Evolutionary conservation across 257 asterid species (phyloP).

Genomic region (Hygrophila difformis): DNA sequence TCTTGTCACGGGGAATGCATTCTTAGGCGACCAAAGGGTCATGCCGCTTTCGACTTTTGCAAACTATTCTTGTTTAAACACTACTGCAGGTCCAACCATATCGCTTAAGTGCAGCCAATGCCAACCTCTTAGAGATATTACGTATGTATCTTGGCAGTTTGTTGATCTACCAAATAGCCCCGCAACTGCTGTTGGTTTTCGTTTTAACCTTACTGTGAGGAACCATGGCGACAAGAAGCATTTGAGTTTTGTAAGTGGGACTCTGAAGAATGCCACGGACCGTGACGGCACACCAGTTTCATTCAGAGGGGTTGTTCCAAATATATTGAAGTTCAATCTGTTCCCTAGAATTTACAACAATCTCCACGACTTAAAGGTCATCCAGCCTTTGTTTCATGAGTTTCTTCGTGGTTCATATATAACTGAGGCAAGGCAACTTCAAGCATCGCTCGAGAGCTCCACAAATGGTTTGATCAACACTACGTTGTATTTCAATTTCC

Average conservation of each 20-base stretch:
- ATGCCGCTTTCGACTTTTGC: conserved; percentile 64
- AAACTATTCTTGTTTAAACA: conserved; percentile 74
- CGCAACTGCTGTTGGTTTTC: conserved; percentile 84
- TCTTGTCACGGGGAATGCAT: conserved; percentile 56
- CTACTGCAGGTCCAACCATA: conserved; percentile 75
- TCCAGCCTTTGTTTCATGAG: conserved; percentile 89
- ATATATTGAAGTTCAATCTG: conserved; percentile 73
- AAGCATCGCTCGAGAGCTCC: conserved; percentile 57
- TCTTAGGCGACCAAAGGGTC: conserved; percentile 48
- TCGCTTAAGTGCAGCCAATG: conserved; percentile 58
- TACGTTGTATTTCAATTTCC: conserved; percentile 71
- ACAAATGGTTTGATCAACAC: conserved; percentile 66
- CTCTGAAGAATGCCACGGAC: conserved; percentile 45
- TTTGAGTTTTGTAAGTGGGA: conserved; percentile 81
- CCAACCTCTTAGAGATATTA: conserved; percentile 43
- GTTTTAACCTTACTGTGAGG: conserved; percentile 79
- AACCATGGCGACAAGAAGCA: conserved; percentile 47
- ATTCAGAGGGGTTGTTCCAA: conserved; percentile 66
- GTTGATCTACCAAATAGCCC: conserved; percentile 83
- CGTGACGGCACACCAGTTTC: conserved; percentile 45
- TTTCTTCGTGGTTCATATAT: conserved; percentile 82
- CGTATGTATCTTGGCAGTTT: conserved; percentile 76
- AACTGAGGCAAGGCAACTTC: conserved; percentile 54
- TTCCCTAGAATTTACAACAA: conserved; percentile 74
- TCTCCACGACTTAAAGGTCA: conserved; percentile 60